Evolutionary conservation across 2,329 filamentous ascomycete genomes (phyloP).

Genomic region (Fonsecaea pedrosoi): DNA sequence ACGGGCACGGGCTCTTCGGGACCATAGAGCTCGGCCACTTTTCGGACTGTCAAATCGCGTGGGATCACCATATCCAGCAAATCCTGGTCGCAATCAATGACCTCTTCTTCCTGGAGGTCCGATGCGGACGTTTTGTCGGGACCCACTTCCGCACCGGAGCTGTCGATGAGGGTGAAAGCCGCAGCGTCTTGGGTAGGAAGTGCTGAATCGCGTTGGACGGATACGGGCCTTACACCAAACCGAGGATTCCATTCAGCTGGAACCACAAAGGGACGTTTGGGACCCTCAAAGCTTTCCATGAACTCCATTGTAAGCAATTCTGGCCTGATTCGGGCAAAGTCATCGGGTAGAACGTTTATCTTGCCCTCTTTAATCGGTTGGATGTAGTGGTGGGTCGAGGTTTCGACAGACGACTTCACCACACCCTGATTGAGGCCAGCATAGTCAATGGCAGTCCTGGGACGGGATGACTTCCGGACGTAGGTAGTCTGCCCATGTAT

Average conservation of each 20-base stretch:
- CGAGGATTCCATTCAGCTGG: slow-evolving; percentile 67
- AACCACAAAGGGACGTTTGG: slow-evolving; percentile 71
- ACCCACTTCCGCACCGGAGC: slow-evolving; percentile 8
- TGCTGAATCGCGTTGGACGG: background rate
- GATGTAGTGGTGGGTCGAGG: slow-evolving; percentile 71
- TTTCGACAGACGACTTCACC: slow-evolving; percentile 69
- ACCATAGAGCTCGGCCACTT: slow-evolving; percentile 69
- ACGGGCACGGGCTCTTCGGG: slow-evolving; percentile 66
- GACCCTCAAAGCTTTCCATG: slow-evolving; percentile 67
- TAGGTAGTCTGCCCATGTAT: slow-evolving; percentile 69
- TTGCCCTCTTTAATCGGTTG: slow-evolving; percentile 70
- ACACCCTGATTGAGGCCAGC: slow-evolving; percentile 71
- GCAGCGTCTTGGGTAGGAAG: slow-evolving; percentile 2
- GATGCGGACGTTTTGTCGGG: background rate
- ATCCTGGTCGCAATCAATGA: slow-evolving; percentile 68
- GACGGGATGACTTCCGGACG: slow-evolving; percentile 70
- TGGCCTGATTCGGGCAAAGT: slow-evolving; percentile 68
- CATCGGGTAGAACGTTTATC: slow-evolving; percentile 66
- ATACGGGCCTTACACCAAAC: slow-evolving; percentile 39
- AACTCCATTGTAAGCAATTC: slow-evolving; percentile 69
- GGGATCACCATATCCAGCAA: slow-evolving; percentile 73
- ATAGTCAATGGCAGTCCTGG: slow-evolving; percentile 71
- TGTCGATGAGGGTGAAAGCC: slow-evolving; percentile 19
- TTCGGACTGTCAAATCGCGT: slow-evolving; percentile 66
- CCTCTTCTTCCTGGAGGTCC: slow-evolving; percentile 45